Evolutionary conservation across 2,329 filamentous ascomycete species (phyloP).

Genomic region (Cladophialophora exuberans): DNA sequence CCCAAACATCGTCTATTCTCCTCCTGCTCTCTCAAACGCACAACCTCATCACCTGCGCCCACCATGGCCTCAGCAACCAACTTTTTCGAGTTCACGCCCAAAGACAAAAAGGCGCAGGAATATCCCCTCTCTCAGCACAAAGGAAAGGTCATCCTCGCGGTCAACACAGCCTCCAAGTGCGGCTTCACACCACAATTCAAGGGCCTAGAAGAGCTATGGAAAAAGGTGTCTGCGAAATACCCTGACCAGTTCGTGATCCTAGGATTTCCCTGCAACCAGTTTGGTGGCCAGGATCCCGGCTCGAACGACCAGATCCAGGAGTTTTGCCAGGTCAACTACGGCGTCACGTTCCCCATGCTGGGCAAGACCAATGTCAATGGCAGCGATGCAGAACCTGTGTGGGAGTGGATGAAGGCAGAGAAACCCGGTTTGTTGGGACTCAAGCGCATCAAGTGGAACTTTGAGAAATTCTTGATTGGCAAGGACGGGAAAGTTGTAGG

Average conservation of each 20-base stretch:
- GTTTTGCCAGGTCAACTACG: conserved; percentile 93
- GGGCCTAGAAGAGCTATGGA: conserved; percentile 88
- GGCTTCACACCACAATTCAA: conserved; percentile 97
- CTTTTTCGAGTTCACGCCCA: conserved; percentile 84
- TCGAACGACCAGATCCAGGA: conserved; percentile 76
- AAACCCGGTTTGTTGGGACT: conserved; percentile 84
- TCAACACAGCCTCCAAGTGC: conserved; percentile 99
- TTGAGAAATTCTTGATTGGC: conserved; percentile 95
- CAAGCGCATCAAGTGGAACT: conserved; percentile 97
- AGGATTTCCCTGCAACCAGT: conserved; percentile 99
- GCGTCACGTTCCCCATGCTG: conserved; percentile 87
- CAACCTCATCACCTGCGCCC: not conserved
- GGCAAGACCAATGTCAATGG: conserved; percentile 96
- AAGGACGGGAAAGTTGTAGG: conserved; percentile 82
- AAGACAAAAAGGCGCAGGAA: conserved; percentile 76
- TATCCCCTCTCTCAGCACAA: conserved; percentile 72
- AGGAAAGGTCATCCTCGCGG: conserved; percentile 91
- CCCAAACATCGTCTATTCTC: not conserved
- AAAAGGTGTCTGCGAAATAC: conserved; percentile 70
- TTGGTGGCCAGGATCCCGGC: conserved; percentile 86
- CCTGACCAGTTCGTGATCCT: conserved; percentile 81
- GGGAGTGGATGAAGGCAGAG: conserved; percentile 70
- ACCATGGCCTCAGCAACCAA: conserved; percentile 69
- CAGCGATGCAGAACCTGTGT: conserved; percentile 76
- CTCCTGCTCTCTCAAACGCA: not conserved